Evolutionary conservation across 2,329 filamentous ascomycete genomes (phyloP).

Genomic region (Sporothrix schenckii): DNA sequence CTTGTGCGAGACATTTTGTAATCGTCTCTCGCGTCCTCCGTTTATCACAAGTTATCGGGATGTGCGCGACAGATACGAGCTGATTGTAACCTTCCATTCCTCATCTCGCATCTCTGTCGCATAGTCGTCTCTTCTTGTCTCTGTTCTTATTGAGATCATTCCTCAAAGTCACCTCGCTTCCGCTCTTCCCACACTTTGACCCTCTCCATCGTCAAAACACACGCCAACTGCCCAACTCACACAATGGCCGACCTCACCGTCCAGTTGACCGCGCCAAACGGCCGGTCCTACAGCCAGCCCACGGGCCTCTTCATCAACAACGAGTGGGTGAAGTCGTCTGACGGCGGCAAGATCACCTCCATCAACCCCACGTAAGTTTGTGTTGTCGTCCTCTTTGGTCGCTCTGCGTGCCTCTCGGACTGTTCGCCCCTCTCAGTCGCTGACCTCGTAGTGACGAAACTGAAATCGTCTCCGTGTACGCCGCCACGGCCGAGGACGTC

Average conservation of each 20-base stretch:
- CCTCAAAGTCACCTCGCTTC: background rate
- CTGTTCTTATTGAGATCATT: background rate
- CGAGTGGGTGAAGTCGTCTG: conserved; percentile 70
- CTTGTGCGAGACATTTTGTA: background rate
- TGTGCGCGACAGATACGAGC: background rate
- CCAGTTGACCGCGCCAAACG: conserved; percentile 75
- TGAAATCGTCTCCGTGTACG: conserved; percentile 33
- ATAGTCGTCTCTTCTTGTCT: background rate
- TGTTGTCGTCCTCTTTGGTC: background rate
- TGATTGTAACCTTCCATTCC: background rate
- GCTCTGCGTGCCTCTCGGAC: background rate
- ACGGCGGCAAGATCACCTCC: conserved; percentile 64
- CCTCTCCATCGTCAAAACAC: background rate
- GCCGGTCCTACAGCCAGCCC: conserved; percentile 70
- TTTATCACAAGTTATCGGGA: background rate
- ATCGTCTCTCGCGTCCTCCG: background rate
- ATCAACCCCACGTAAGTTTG: conserved; percentile 68
- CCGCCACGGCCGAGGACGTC: conserved; percentile 32
- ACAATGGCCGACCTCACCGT: conserved; percentile 41
- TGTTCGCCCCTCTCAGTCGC: background rate
- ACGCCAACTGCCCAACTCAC: background rate
- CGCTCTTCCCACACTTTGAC: background rate
- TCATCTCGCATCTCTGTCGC: background rate
- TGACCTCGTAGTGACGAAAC: conserved; percentile 28
- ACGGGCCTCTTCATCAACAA: conserved; percentile 81